Evolutionary conservation across 345 rosid genomes (phyloP), one percentile per base, ranked within the genome.

Genomic region (Citrus maxima): DNA sequence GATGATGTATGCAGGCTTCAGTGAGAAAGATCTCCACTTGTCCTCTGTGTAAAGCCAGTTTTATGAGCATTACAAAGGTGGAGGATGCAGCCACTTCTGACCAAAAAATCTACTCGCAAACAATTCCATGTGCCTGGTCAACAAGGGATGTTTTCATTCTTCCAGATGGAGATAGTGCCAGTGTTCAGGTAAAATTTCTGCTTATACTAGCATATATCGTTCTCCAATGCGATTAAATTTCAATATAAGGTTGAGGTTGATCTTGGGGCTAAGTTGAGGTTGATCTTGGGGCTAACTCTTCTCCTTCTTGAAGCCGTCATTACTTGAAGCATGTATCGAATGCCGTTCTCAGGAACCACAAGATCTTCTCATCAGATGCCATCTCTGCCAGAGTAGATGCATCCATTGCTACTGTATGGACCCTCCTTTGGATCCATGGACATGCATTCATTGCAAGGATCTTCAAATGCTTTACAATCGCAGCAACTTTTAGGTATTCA

Each of bases 41-140:
- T 84, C 99, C 99, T 42, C 75, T 94, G 79, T 96, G 99, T 88
- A 94, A 96, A 87, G 86, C 86, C 61, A 86, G 74, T 76, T 93
- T 94, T 85, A 74, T 79, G 13, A 85, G 90, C 82, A 96, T 96
- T 61, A 91, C 87, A 67, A 91, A 84, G 85, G 80, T 94, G 81
- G 97, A 93, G 82, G 95, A 89, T 61, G 96, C 93, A 54, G 89
- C 84, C 72, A 79, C 87, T 76, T 88, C 83, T 54, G 99, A 96
- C 88, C 99, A 96, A 82, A 96, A 94, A 82, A 92, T 93, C 80
- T 96, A 91, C 74, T 94, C 98, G 66, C 98, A 94, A 86, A 93
- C 95, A 62, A 83, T 90, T 65, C 99, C 99, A 10, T 82, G 80
- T 83, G 79, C 84, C 63, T 73, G 79, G 65, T 85, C 91, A 72